phyloP scores from a whole-genome alignment of 2,329 filamentous ascomycete genomes.

The Penicillium sp. region DNA sequence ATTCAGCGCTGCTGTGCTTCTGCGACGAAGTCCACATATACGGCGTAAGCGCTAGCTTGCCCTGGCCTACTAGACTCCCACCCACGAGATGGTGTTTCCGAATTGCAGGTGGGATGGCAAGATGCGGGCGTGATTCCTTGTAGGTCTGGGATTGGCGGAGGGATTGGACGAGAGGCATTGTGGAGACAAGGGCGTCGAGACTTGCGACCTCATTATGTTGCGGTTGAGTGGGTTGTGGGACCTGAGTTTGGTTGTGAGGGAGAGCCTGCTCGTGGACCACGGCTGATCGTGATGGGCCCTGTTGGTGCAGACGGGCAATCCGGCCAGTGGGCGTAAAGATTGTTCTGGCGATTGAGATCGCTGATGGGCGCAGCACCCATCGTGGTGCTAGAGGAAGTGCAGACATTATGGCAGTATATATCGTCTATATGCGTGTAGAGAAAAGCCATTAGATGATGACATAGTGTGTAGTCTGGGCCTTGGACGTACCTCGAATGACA shows the following conservation, averaged over 20 bases:
- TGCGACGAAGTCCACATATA: conserved; percentile 44
- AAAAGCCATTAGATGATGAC: neutral
- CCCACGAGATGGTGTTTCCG: conserved; percentile 75
- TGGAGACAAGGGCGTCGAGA: conserved; percentile 28
- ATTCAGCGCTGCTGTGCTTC: neutral
- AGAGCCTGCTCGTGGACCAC: conserved; percentile 26
- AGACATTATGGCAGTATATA: conserved; percentile 5
- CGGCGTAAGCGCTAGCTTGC: conserved; percentile 75
- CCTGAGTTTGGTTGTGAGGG: conserved; percentile 15
- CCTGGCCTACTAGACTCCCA: conserved; percentile 71
- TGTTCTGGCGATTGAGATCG: neutral
- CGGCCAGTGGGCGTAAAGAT: neutral
- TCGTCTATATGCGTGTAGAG: neutral
- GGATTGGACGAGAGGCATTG: conserved; percentile 66
- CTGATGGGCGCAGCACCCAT: conserved; percentile 15
- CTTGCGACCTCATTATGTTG: neutral
- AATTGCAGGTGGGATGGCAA: conserved; percentile 73
- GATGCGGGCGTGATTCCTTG: conserved; percentile 75
- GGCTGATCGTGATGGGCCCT: conserved; percentile 23
- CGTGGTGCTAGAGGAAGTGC: conserved; percentile 8
- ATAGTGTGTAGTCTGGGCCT: neutral
- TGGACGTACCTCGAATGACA: neutral
- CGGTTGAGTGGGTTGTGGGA: conserved; percentile 7
- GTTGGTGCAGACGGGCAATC: conserved; percentile 20
- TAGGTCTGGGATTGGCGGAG: conserved; percentile 65